Base-by-base conservation (phyloP, 1,284 basidiomycete genomes). In the Moniliophthora roreri region DNA sequence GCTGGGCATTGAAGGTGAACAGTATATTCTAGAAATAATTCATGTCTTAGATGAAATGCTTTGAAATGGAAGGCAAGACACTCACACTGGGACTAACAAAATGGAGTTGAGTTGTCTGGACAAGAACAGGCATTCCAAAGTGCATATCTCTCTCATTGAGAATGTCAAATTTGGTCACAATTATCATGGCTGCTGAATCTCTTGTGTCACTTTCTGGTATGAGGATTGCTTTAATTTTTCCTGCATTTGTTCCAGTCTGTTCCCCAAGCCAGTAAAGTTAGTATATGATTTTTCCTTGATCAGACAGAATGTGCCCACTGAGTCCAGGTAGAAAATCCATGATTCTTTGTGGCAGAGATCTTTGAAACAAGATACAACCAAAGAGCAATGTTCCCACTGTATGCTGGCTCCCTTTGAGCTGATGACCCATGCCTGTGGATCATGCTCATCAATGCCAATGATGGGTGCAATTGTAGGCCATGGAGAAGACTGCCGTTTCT, bases 1-100 rank as follows among this genome's bases (percentile, higher is more conserved):
- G 50, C 28, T 52, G 50, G 6, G 34, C 42, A 46, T 52, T 52
- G 42, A 52, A 52, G 16, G 10, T n/a, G 18, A 52, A 52, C 18
- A 37, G 2, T 6, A 52, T 38, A 11, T 46, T 20, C 50, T 49
- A 15, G 28, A 46, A 8, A 32, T 11, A 23, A 11, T 32, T 32
- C 11, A 15, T 44, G n/a, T n/a, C n/a, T n/a, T n/a, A n/a, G n/a
- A 16, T 18, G 41, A 11, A 21, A 4, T 20, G 16, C 32, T 6
- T 28, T 28, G 8, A 46, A 7, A 46, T 26, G 23, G n/a, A 28
- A 32, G 10, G 7, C 11, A 44, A 3, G 24, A n/a, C 16, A 46
- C 44, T 46, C 9, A 46, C 44, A 13, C n/a, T 28, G 16, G n/a
- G 20, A 42, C 20, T 21, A 5, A 32, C 7, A 5, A 23, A 10